Base-by-base conservation (phyloP, 2,329 filamentous ascomycete genomes). In the Coniochaeta prunicola region DNA sequence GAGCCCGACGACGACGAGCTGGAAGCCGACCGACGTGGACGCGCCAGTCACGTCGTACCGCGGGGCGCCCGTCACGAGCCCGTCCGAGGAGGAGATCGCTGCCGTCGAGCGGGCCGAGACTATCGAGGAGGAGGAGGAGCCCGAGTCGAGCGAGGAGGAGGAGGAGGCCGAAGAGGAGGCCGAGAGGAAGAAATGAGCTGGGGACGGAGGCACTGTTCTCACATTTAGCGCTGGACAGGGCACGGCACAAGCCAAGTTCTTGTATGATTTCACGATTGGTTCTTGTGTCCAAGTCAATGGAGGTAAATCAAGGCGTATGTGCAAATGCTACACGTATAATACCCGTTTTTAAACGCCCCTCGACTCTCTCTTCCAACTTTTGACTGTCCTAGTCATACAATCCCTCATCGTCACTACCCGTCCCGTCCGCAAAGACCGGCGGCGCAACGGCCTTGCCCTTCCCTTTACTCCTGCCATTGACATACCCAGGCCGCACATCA, bases 341-440 rank as follows among this genome's bases (percentile, higher is more conserved):
- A 45, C 40, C 40, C 40, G 19, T n/a, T n/a, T n/a, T n/a, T n/a
- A n/a, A n/a, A n/a, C n/a, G n/a, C n/a, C n/a, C n/a, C n/a, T n/a
- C n/a, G n/a, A n/a, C n/a, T n/a, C n/a, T n/a, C n/a, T n/a, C n/a
- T n/a, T n/a, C n/a, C n/a, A n/a, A n/a, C n/a, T n/a, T n/a, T n/a
- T n/a, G n/a, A n/a, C n/a, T n/a, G n/a, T n/a, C 45, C 69, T 73
- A 84, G 58, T 67, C 68, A 67, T 86, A 85, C 67, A 85, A 64
- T 10, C 75, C 81, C 54, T 85, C 82, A 57, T 85, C 82, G 60
- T 81, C 83, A 62, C 78, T 81, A 19, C 76, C 80, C n/a, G 74
- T 78, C 21, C 77, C 76, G n/a, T 82, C 76, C 64, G 78, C 75
- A 62, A 85, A 83, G 33, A 73, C 72, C 60, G 42, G 42, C 42